phyloP scores from a whole-genome alignment of 116 monocot species.

The Zostera marina region DNA sequence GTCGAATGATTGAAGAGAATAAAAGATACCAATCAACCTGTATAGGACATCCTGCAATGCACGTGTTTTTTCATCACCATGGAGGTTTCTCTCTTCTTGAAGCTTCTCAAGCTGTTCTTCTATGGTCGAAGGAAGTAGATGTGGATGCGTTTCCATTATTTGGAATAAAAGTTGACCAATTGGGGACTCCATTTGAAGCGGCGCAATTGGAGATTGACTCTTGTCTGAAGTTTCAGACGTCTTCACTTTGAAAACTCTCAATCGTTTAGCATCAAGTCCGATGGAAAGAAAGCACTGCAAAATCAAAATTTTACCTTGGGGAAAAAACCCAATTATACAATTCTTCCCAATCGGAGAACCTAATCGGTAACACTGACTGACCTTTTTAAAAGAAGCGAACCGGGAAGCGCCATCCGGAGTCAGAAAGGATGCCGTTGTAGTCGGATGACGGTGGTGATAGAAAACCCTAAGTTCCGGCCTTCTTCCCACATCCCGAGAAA shows the following conservation, averaged over 20 bases:
- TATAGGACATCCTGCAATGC: conserved; percentile 39
- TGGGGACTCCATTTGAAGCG: conserved; percentile 73
- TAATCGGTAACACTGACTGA: not conserved
- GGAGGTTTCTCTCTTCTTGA: conserved; percentile 48
- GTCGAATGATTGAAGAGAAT: not conserved
- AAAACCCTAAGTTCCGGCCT: no score
- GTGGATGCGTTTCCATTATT: conserved; percentile 84
- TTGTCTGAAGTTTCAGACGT: conserved; percentile 45
- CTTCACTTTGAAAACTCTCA: conserved; percentile 35
- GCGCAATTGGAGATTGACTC: conserved; percentile 37
- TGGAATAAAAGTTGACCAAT: conserved; percentile 75
- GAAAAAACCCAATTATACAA: not conserved
- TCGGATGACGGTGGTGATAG: no score
- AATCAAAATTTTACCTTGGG: no score
- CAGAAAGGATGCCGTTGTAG: not conserved
- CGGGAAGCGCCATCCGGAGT: not conserved
- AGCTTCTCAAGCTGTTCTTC: conserved; percentile 86
- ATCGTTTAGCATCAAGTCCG: conserved; percentile 8
- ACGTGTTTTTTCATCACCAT: conserved; percentile 28
- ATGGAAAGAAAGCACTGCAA: conserved; percentile 32
- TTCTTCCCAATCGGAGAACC: not conserved
- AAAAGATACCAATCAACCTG: conserved; percentile 21
- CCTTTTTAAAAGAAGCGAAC: not conserved
- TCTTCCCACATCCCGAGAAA: no score
- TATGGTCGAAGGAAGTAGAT: conserved; percentile 70